Conservation (phyloP, 2,329 filamentous ascomycete genomes). For the Aspergillus piperis region DNA sequence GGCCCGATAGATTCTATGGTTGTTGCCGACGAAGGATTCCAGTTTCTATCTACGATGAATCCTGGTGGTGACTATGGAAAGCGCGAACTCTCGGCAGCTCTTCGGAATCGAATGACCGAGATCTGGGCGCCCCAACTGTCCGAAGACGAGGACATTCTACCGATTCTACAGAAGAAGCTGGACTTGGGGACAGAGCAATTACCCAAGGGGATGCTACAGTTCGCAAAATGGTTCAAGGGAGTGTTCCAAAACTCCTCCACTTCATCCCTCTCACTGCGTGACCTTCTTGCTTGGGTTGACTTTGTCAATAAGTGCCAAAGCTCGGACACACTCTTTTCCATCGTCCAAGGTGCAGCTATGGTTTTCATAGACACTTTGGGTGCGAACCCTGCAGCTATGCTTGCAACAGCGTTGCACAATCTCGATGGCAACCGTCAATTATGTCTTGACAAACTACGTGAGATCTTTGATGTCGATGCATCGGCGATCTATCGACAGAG, state of each 20-base stretch:
- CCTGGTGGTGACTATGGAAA: slow-evolving; percentile 98
- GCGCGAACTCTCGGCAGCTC: slow-evolving; percentile 89
- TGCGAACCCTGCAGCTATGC: slow-evolving; percentile 86
- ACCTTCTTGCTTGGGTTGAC: slow-evolving; percentile 88
- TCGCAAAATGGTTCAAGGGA: slow-evolving; percentile 89
- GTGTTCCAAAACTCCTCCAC: slow-evolving; percentile 74
- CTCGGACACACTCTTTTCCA: slow-evolving; percentile 51
- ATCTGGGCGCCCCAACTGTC: slow-evolving; percentile 95
- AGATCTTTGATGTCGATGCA: slow-evolving; percentile 66
- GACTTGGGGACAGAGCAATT: slow-evolving; percentile 56
- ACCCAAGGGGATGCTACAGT: slow-evolving; percentile 73
- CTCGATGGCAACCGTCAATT: slow-evolving; percentile 69
- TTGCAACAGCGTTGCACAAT: slow-evolving; percentile 69
- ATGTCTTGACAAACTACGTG: slow-evolving; percentile 72
- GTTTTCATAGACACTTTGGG: slow-evolving; percentile 95
- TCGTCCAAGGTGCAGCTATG: slow-evolving; percentile 87
- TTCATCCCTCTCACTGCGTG: slow-evolving; percentile 83
- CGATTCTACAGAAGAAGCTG: slow-evolving; percentile 82
- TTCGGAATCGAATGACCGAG: slow-evolving; percentile 96
- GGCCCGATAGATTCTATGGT: slow-evolving; percentile 81
- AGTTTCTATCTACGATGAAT: slow-evolving; percentile 99
- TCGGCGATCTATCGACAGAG: slow-evolving; percentile 64
- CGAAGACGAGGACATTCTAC: slow-evolving; percentile 78
- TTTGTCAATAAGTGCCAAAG: slow-evolving; percentile 74
- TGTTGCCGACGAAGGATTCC: slow-evolving; percentile 74